Evolutionary conservation across 495 filamentous ascomycete species (phyloP), one percentile per base, ranked within the genome.

Genomic region (Podospora didyma): DNA sequence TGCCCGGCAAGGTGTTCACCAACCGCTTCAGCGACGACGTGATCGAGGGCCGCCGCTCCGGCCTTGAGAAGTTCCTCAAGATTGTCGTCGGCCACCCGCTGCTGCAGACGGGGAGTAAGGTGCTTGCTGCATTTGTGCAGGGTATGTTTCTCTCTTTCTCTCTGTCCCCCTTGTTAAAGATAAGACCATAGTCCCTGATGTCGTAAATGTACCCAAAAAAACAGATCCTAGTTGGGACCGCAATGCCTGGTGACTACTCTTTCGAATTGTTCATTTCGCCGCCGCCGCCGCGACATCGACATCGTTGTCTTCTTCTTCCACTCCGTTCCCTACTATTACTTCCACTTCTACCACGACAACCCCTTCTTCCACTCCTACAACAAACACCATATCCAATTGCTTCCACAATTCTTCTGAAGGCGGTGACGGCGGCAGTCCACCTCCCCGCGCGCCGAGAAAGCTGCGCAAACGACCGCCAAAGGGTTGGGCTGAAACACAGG

Each of bases 11-110:
- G 75, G 94, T 98, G 28, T 96, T 97, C 65, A 97, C 93, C 23
- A 97, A 97, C 71, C 89, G 94, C 16, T 98, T 98, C 76, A 93
- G 89, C 58, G 94, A 98, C 68, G 94, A 96, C 65, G 95, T 98
- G 62, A 98, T 98, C 67, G 95, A 98, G 81, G 90, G 96, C 69
- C 79, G 94, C 24, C 79, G 93, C 46, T 89, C 92, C 63, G 94
- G 94, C 9, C 77, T 98, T 56, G 92, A 98, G 77, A 84, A 93
- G 63, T 98, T 98, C 68, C 72, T 98, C 67, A 91, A 96, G 84
- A 97, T 98, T 62, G 94, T 98, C 3, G 94, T 96, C 0, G 92
- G 94, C 0, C 94, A 98, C 74, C 94, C 94, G 54, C 77, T 98
- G 58, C 73, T 98, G 75, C 94, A 98, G 83, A 97, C 95, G 31